Evolutionary conservation across 2,329 filamentous ascomycete species (phyloP).

Genomic region (Eutypa lata): DNA sequence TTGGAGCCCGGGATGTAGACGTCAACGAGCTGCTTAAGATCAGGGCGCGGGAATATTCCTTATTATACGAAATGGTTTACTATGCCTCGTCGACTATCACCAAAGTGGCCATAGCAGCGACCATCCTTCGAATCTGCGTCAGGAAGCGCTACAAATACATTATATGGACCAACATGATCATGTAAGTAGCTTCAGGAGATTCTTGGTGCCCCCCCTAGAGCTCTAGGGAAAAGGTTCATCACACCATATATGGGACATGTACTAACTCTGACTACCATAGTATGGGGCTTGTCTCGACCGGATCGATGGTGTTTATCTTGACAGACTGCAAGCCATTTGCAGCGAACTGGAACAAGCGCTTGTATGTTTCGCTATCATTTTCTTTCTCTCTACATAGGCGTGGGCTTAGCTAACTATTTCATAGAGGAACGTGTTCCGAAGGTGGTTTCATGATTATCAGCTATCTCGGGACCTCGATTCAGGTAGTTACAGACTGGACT

Average conservation of each 20-base stretch:
- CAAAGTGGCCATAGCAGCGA: not conserved
- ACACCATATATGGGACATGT: too few relatives aligned
- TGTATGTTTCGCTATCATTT: not conserved
- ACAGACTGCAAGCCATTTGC: not conserved
- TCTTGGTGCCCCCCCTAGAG: too few relatives aligned
- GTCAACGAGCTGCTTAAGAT: not conserved
- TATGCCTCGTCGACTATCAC: not conserved
- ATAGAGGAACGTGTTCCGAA: not conserved
- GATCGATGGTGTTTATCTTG: not conserved
- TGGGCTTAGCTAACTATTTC: not conserved
- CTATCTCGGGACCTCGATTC: slow-evolving; percentile 7
- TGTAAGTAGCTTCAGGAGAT: not conserved
- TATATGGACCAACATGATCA: not conserved
- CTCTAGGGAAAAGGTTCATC: too few relatives aligned
- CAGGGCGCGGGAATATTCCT: not conserved
- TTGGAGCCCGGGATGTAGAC: not conserved
- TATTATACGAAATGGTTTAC: not conserved
- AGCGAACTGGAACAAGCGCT: not conserved
- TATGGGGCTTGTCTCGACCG: too few relatives aligned
- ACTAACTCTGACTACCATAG: too few relatives aligned
- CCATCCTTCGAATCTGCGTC: not conserved
- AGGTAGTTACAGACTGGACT: slow-evolving; percentile 10
- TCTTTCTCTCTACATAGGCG: not conserved
- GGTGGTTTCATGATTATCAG: not conserved
- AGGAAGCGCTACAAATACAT: not conserved